Conservation (phyloP, 225 moss, liverwort and hornwort genomes). For the Polytrichum formosum region DNA sequence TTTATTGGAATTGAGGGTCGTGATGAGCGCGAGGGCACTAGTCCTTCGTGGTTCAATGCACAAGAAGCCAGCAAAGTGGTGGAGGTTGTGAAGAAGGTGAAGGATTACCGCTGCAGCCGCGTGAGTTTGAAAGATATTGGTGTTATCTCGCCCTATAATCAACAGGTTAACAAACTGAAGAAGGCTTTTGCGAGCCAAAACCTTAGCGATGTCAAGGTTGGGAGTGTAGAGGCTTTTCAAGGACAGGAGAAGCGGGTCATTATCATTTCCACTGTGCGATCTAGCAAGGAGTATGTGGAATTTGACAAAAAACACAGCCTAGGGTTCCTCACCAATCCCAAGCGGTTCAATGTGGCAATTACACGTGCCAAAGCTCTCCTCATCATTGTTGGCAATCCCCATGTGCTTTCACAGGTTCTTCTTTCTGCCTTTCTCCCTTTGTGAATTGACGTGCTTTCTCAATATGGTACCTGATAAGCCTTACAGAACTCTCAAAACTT, state of each 20-base stretch:
- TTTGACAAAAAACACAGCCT: conserved; percentile 52
- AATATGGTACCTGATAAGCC: too few relatives aligned
- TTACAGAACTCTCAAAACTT: too few relatives aligned
- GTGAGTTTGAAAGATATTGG: conserved; percentile 45
- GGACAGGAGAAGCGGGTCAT: conserved; percentile 64
- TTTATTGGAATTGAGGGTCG: conserved; percentile 58
- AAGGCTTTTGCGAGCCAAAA: conserved; percentile 46
- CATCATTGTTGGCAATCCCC: conserved; percentile 52
- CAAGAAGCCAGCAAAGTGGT: conserved; percentile 63
- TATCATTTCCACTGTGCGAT: conserved; percentile 60
- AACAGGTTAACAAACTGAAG: conserved; percentile 59
- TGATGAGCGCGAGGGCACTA: conserved; percentile 58
- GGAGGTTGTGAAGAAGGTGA: conserved; percentile 56
- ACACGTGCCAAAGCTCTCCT: conserved; percentile 63
- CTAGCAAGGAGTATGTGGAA: conserved; percentile 59
- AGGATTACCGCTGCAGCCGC: conserved; percentile 44
- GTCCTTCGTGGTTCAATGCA: conserved; percentile 66
- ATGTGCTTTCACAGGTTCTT: conserved; percentile 52
- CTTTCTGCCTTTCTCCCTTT: not conserved
- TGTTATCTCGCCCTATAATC: conserved; percentile 61
- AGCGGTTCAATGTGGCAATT: conserved; percentile 59
- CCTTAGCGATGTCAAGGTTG: conserved; percentile 50
- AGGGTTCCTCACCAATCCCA: conserved; percentile 55
- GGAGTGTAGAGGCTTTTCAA: conserved; percentile 59
- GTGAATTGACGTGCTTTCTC: too few relatives aligned